Evolutionary conservation across 1,284 basidiomycete genomes (phyloP).

Genomic region (Tilletia indica): DNA sequence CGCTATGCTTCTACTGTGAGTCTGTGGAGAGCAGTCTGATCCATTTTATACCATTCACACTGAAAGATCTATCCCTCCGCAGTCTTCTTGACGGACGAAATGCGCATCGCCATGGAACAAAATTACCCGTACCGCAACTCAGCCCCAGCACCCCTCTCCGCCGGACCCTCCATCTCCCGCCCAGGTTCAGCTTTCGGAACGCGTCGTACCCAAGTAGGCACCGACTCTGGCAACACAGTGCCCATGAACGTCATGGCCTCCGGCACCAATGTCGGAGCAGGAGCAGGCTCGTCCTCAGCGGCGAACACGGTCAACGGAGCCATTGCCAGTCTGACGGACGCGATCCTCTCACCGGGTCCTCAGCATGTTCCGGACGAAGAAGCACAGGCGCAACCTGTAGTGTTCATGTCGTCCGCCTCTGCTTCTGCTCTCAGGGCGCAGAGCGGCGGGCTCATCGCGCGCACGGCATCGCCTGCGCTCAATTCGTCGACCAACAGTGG

Average conservation of each 20-base stretch:
- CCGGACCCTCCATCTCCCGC: conserved; percentile 32
- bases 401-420: not conserved
- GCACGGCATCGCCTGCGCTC: conserved; percentile 4
- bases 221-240: not conserved
- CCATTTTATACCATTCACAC: not conserved
- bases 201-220: not conserved
- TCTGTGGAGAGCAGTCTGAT: not conserved
- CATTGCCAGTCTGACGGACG: not conserved
- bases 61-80: not conserved
- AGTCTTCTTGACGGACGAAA: conserved; percentile 47
- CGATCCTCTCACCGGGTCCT: not conserved
- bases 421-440: not conserved
- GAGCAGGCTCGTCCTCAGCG: not conserved
- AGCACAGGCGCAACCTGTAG: not conserved
- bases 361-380: conserved; percentile 1
- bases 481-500: not conserved
- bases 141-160: conserved; percentile 31
- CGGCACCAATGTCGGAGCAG: not conserved
- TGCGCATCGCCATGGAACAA: conserved; percentile 48
- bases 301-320: not conserved
- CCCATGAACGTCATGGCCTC: not conserved
- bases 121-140: conserved; percentile 36
- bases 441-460: not conserved
- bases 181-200: conserved; percentile 36
- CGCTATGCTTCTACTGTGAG: conserved; percentile 73